Evolutionary conservation across 805 yeast species (phyloP), one percentile per base, ranked within the genome.

Genomic region (Teunomyces funiuensis): DNA sequence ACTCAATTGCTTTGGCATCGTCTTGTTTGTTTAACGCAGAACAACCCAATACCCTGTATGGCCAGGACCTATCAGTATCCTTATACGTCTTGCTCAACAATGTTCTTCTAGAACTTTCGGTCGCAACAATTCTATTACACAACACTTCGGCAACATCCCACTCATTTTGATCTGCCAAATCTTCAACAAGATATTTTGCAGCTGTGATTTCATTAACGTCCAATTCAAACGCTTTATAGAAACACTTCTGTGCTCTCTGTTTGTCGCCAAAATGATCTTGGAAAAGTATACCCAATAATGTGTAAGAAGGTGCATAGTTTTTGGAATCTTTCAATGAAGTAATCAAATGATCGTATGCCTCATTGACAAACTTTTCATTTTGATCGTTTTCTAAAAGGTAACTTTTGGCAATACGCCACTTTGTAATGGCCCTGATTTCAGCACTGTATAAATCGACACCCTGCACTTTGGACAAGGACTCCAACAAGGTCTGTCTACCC

Each of bases 141-240:
- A 91, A 69, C 3, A 83, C 72, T 42, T 87, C 87, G 1, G 91
- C 96, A 33, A 85, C 71, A 11, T 77, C 85, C 99, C 99, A 93
- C 47, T 90, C 93, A 31, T 76, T 67, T 11, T 71, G 66, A 2
- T 67, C 65, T 2, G 96, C 73, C 51, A 88, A 82, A n/a, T 80
- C 82, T 18, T 76, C 73, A 4, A 88, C 87, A 42, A 93, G 71
- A 45, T 78, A 77, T 50, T 75, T 73, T 0, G 96, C 95, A 1
- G 99, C 87, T 1, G 62, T 65, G 6, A 85, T 64, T 55, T 93
- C 95, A 10, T 83, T 77, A 0, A 83, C 75, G 60, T 89, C 93
- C 22, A 91, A 64, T 54, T 91, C 97, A 57, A 91, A 86, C 0
- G 98, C 97, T 54, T 83, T 87, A 58, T 83, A 80, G 58, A 83